Percentiles rank a stretch among this genome's conserved stretches.
Conservation (phyloP, 2,329 filamentous ascomycete genomes). For the Penicillium sp. region DNA sequence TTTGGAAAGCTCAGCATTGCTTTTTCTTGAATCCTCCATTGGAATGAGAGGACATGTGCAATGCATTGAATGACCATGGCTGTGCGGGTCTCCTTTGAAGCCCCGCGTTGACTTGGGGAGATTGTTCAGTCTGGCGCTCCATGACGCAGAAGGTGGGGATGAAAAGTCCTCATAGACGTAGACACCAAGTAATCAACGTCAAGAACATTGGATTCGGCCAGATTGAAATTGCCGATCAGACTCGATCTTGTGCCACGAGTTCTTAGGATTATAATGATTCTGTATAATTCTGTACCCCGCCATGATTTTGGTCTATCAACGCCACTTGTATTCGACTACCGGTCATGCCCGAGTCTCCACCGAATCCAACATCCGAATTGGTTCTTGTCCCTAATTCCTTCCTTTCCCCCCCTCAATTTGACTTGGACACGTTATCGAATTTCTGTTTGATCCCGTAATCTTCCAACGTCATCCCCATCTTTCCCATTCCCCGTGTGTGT, state of each 20-base stretch:
- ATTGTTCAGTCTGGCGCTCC: constrained; percentile 8
- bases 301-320: background rate
- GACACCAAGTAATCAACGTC: too few relatives aligned
- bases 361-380: too few relatives aligned
- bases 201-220: too few relatives aligned
- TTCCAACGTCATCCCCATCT: background rate
- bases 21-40: too few relatives aligned
- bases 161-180: too few relatives aligned
- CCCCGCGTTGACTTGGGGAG: constrained; percentile 12
- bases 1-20: background rate
- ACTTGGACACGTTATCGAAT: too few relatives aligned
- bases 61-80: constrained; percentile 2
- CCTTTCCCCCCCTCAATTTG: too few relatives aligned
- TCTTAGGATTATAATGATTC: background rate
- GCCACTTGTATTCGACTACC: too few relatives aligned
- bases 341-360: too few relatives aligned
- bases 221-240: constrained; percentile 13
- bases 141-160: constrained; percentile 22
- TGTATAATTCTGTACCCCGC: background rate
- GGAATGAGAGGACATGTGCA: constrained; percentile 8
- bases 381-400: too few relatives aligned
- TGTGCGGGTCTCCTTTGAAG: constrained; percentile 7
- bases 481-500: background rate
- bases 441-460: background rate
- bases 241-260: constrained; percentile 12